Percentiles rank a stretch among this genome's conserved stretches.
Conservation (phyloP, 2,329 filamentous ascomycete genomes). For the Elsinoe australis region DNA sequence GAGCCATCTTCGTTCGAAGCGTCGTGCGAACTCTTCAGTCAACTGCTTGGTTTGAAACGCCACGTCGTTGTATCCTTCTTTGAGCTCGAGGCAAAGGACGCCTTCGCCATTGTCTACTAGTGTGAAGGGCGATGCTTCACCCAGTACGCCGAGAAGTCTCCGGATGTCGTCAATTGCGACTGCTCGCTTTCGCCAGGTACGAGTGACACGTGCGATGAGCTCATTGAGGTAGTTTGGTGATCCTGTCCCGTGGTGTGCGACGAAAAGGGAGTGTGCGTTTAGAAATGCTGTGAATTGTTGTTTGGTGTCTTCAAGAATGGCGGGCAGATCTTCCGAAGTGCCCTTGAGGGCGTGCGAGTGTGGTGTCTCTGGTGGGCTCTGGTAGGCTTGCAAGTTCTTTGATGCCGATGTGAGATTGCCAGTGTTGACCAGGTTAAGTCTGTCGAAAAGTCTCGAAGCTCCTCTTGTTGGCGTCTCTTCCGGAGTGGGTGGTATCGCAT, state of each 20-base stretch:
- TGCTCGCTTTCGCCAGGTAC: slow-evolving; percentile 40
- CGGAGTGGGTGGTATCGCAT: slow-evolving; percentile 26
- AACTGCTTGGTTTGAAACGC: slow-evolving; percentile 38
- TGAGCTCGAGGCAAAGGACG: slow-evolving; percentile 36
- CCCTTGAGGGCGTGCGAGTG: background rate
- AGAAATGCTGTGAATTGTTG: slow-evolving; percentile 43
- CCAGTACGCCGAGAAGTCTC: slow-evolving; percentile 38
- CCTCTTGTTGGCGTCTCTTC: slow-evolving; percentile 31
- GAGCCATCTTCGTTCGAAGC: slow-evolving; percentile 41
- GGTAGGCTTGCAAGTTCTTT: slow-evolving; percentile 22
- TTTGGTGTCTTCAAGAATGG: slow-evolving; percentile 38
- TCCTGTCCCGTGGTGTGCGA: slow-evolving; percentile 42
- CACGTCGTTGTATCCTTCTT: slow-evolving; percentile 28
- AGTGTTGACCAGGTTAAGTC: slow-evolving; percentile 26
- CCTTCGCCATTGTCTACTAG: slow-evolving; percentile 38
- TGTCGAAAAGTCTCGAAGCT: slow-evolving; percentile 30
- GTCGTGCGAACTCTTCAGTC: slow-evolving; percentile 44
- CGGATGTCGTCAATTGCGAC: slow-evolving; percentile 42
- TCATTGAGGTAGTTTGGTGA: slow-evolving; percentile 37
- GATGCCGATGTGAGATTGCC: slow-evolving; percentile 22
- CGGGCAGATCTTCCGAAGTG: slow-evolving; percentile 28
- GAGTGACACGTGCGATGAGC: slow-evolving; percentile 36
- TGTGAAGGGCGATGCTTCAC: slow-evolving; percentile 25
- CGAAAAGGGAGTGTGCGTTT: slow-evolving; percentile 43
- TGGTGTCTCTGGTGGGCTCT: slow-evolving; percentile 31